phyloP scores from a whole-genome alignment of 202 grass and related monocot species.

The Hordeum pubiflorum region DNA sequence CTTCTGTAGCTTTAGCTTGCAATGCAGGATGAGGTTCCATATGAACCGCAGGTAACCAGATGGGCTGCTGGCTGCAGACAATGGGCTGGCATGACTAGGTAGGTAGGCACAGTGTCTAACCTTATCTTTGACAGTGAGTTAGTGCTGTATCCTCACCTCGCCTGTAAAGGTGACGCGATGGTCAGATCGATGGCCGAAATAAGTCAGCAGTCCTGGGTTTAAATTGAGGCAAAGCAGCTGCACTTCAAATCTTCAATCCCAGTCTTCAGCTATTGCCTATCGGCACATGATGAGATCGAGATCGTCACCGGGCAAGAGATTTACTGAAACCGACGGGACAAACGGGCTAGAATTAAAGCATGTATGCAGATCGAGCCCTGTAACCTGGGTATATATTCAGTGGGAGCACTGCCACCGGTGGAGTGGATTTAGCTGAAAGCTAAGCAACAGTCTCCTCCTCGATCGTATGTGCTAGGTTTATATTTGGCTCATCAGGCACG shows the following conservation, averaged over 20 bases:
- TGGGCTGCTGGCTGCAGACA: neutral
- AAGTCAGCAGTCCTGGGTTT: too few relatives aligned
- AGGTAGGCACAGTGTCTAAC: neutral
- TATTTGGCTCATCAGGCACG: neutral
- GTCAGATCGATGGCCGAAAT: neutral
- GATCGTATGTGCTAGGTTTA: neutral
- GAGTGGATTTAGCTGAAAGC: neutral
- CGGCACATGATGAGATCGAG: too few relatives aligned
- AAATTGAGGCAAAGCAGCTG: too few relatives aligned
- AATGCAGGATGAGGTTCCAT: neutral
- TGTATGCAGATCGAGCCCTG: too few relatives aligned
- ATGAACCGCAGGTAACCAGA: neutral
- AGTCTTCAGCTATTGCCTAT: too few relatives aligned
- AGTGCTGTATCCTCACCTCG: neutral
- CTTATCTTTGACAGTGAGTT: neutral
- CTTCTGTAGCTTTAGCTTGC: neutral
- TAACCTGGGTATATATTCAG: too few relatives aligned
- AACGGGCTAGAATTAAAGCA: too few relatives aligned
- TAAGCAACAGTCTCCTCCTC: neutral
- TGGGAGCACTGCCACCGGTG: neutral
- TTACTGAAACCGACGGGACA: too few relatives aligned
- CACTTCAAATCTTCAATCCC: too few relatives aligned
- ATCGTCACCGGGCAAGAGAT: too few relatives aligned
- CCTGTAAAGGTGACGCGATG: neutral
- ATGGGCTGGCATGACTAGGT: neutral